These are phyloP conservation scores for Osmanthus fragrans DNA, from an alignment of 257 asterid genomes.

Conservation along the genomic window DNA sequence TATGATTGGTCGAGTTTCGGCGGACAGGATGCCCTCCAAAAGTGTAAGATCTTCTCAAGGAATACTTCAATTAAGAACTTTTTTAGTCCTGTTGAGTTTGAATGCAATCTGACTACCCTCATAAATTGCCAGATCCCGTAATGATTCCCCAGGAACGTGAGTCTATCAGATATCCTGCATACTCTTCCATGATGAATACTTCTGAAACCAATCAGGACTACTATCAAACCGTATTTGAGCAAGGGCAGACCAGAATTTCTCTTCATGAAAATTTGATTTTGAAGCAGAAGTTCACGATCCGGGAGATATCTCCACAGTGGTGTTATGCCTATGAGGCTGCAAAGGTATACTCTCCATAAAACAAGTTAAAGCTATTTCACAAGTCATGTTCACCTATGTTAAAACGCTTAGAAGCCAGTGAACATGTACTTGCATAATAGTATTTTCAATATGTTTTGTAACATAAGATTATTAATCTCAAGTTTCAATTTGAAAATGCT, in stretches of 20 bases:
- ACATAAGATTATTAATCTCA: not conserved
- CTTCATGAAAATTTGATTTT: conserved; percentile 51
- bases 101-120: conserved; percentile 24
- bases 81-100: conserved; percentile 15
- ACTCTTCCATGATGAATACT: conserved; percentile 37
- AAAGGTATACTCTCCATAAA: conserved; percentile 51
- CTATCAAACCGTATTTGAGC: conserved; percentile 50
- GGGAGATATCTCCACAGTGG: conserved; percentile 92
- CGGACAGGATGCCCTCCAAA: conserved; percentile 34
- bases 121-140: conserved; percentile 45
- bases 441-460: not conserved
- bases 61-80: not conserved
- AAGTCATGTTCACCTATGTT: not conserved
- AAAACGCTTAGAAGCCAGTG: not conserved
- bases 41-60: conserved; percentile 43
- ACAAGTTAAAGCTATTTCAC: conserved; percentile 12
- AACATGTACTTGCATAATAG: not conserved
- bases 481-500: not conserved
- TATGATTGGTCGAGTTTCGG: conserved; percentile 33
- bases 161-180: conserved; percentile 37
- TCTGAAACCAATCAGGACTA: conserved; percentile 40
- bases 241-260: conserved; percentile 46
- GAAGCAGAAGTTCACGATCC: conserved; percentile 79
- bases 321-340: conserved; percentile 76
- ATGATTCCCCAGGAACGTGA: conserved; percentile 39